A percentile compares a stretch with the other conserved stretches of the same genome.
phyloP scores from a whole-genome alignment of 2,329 filamentous ascomycete species.

The Neobulgaria alba region DNA sequence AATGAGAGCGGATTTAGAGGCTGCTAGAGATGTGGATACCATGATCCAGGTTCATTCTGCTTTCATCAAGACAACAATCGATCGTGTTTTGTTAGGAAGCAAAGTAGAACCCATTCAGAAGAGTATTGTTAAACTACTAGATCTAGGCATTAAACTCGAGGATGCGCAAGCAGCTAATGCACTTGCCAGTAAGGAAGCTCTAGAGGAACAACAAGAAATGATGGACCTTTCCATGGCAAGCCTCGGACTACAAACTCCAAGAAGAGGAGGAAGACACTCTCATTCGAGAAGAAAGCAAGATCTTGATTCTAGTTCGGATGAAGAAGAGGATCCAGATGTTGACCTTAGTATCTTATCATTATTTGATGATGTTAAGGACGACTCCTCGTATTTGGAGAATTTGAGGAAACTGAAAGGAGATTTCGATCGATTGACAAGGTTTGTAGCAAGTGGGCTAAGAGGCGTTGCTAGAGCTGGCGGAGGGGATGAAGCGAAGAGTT shows the following conservation, averaged over 20 bases:
- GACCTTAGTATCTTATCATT: constrained; percentile 32
- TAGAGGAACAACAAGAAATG: constrained; percentile 22
- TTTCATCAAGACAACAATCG: constrained; percentile 54
- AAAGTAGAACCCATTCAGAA: constrained; percentile 64
- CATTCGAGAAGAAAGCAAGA: constrained; percentile 19
- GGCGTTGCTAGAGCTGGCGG: constrained; percentile 67
- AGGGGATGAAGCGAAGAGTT: constrained; percentile 46
- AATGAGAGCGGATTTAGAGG: constrained; percentile 48
- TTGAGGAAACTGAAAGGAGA: constrained; percentile 50
- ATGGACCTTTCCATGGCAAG: constrained; percentile 26
- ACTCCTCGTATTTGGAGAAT: constrained; percentile 40
- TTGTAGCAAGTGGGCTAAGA: constrained; percentile 64
- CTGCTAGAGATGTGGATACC: constrained; percentile 65
- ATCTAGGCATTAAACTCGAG: constrained; percentile 63
- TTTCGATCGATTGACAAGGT: constrained; percentile 58
- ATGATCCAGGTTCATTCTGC: constrained; percentile 65
- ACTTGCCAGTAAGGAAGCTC: constrained; percentile 13
- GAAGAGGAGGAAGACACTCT: constrained; percentile 18
- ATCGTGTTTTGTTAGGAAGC: constrained; percentile 60
- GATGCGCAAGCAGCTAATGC: constrained; percentile 41
- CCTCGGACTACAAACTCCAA: constrained; percentile 24
- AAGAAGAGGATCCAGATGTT: constrained; percentile 30
- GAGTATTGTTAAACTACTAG: constrained; percentile 65
- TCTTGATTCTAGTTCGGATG: constrained; percentile 30
- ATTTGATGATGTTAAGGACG: constrained; percentile 14